Evolutionary conservation across 2,329 filamentous ascomycete genomes (phyloP), one percentile per base, ranked within the genome.

Genomic region (Colletotrichum gigasporum): DNA sequence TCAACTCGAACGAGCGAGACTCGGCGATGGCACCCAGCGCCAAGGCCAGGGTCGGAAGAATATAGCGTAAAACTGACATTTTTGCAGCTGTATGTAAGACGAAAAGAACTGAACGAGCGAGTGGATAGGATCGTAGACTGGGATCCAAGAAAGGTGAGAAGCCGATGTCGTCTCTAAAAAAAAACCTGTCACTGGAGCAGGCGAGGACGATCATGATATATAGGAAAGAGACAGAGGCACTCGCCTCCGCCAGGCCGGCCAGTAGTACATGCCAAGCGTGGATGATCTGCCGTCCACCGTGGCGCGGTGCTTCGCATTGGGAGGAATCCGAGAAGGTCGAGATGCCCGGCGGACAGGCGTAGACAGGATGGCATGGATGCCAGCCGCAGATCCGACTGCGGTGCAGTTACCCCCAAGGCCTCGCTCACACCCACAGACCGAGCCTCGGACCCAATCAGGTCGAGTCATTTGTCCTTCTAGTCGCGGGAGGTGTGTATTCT

Each of bases 1-100:
- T 72, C 28, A 74, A 68, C 5, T 75, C 67, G 42, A 74, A 66
- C 50, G 28, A 50, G 16, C 34, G 58, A 32, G 52, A 44, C 35
- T 67, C 51, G 51, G 64, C 64, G 28, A 52, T 55, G 56, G 54
- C 59, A 37, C 55, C 54, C 64, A 64, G 55, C 39, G 61, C 66
- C 55, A 65, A 41, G 7, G 63, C 34, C 42, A 67, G 52, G 32
- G 63, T 50, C n/a, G 63, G 63, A 55, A 67, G 30, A 56, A 65
- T 56, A 62, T 58, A 65, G 26, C 62, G 62, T 48, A 62, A 55
- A 35, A 65, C 62, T 35, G 63, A 56, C 59, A 65, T 65, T 9
- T 39, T 63, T 30, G 24, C 63, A 56, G 51, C 24, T 63, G 39
- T 47, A 41, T 32, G 12, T n/a, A 10, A 30, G 18, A 65, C 55